Base-by-base conservation (phyloP, 257 asterid genomes). In the Rubia yunnanensis region DNA sequence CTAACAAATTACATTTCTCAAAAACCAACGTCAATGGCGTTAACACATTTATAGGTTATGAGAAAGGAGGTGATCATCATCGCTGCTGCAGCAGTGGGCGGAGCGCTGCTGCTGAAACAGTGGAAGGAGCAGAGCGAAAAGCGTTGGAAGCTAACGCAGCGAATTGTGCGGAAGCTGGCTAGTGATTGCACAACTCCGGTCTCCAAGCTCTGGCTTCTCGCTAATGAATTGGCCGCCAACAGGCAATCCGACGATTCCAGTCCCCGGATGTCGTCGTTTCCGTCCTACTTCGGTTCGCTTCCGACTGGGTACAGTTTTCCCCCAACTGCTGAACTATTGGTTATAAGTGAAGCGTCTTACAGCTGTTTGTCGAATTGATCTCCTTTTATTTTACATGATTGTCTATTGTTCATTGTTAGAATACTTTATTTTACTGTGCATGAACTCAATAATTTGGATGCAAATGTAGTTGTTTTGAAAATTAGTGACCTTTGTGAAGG, bases 111-210 rank as follows among this genome's bases (percentile, higher is more conserved):
- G 23, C 67, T 81, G 59, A 63, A 80, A 65, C 79, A 78, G 3
- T 84, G 82, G 84, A 74, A 66, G 73, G 72, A 69, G 59, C 85
- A 73, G 38, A 79, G 75, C 34, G 83, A 83, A 66, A 78, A 73
- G 65, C 83, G 86, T 56, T 73, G 78, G 84, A 79, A 72, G 66
- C 79, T 74, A 15, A 84, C 86, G 3, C 79, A 78, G 34, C 80
- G 79, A 11, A 85, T 88, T 52, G 80, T 88, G 23, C 81, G 94
- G 0, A 82, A 84, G 67, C 81, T 86, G 44, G 89, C 94, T 0
- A 73, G 86, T 53, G 85, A 83, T 58, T 73, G 84, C 53, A 89
- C 89, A 26, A 82, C 89, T 1, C 94, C 94, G 20, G 83, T 82
- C 27, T 70, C 84, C 11, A 79, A 76, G 66, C 81, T 88, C n/a